Evolutionary conservation across 441 rosid species (phyloP).

Genomic region (Gossypium schwendimanii): DNA sequence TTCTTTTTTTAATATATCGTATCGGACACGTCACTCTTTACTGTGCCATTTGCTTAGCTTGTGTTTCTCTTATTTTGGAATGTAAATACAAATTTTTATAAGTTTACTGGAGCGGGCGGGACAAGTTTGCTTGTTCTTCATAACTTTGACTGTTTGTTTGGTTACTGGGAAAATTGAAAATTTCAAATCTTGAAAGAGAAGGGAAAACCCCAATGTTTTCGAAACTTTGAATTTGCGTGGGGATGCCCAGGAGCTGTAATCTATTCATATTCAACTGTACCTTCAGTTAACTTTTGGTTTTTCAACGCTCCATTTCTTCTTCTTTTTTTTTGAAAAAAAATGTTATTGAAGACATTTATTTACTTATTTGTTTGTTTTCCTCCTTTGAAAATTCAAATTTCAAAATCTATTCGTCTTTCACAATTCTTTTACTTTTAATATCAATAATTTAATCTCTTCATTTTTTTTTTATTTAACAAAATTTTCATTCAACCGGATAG

Average conservation of each 20-base stretch:
- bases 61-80: too few relatives aligned
- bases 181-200: conserved; percentile 4
- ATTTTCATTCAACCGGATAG: too few relatives aligned
- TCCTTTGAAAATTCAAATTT: neutral
- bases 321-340: neutral
- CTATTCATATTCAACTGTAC: neutral
- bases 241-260: neutral
- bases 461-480: too few relatives aligned
- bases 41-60: neutral
- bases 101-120: neutral
- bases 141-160: conserved; percentile 6
- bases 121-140: neutral
- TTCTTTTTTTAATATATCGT: conserved; percentile 12
- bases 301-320: neutral
- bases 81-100: neutral
- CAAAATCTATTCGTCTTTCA: neutral
- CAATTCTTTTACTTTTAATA: too few relatives aligned
- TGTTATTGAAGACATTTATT: neutral
- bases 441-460: too few relatives aligned
- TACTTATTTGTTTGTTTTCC: neutral
- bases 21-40: conserved; percentile 36
- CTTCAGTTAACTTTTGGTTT: neutral
- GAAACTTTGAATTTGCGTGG: neutral
- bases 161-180: conserved; percentile 13
- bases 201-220: neutral